Base-by-base conservation (phyloP, 2,329 filamentous ascomycete genomes). In the Seiridium cupressi region DNA sequence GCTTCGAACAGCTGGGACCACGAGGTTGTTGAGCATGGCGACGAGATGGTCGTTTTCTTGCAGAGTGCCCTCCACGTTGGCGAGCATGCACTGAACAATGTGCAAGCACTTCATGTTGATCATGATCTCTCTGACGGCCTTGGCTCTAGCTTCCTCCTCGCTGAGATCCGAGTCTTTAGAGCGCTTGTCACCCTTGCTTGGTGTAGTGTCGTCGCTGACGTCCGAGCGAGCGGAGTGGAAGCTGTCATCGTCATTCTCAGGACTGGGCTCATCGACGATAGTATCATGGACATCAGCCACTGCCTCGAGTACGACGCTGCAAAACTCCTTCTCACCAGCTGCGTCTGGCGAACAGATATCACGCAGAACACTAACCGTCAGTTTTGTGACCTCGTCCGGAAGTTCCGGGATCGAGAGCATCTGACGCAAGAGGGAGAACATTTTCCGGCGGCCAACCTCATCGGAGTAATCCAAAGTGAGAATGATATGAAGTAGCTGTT, bases 21-120 rank as follows among this genome's bases (percentile, higher is more conserved):
- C 92, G 7, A 99, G 84, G 65, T 95, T 98, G 79, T 99, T 98
- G 55, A 99, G 82, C 90, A 98, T 97, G n/a, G 91, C 91, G 3
- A 96, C 92, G n/a, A 98, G 79, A 70, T 96, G 90, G 60, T 90
- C 88, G 72, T 97, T 97, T 66, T 93, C 86, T 75, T 97, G 93
- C 44, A 98, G 81, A 69, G 91, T 91, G 62, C 92, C 92, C 57
- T 91, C 84, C 8, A 99, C 92, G 70, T 98, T 97, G 71, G 96
- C 89, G 56, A 99, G 84, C 91, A 98, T 97, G 80, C 93, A 98
- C 74, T 97, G 92, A 34, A 96, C 93, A 66, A 99, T 97, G 72
- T 97, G 91, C 63, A 99, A 83, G 74, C 95, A 98, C 77, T 98
- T 98, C 86, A 97, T 93, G 79, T 98, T 98, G 73, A 98, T 90